These are phyloP conservation scores for Tolypocladium pustulatum DNA, from an alignment of 2,329 filamentous ascomycete species.

Conservation along the genomic window DNA sequence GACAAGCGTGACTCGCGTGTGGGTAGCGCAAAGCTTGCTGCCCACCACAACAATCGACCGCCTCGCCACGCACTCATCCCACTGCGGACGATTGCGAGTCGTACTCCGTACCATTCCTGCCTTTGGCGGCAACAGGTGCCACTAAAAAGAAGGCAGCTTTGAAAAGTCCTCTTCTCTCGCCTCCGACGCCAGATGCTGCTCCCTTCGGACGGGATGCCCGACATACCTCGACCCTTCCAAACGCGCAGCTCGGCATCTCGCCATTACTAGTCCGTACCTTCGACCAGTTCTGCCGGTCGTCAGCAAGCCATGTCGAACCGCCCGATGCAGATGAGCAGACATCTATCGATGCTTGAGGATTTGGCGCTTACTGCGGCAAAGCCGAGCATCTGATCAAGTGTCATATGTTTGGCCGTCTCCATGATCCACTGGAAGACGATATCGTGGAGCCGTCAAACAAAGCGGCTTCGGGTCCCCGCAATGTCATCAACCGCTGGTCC, in stretches of 20 bases:
- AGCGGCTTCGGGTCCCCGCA: neutral
- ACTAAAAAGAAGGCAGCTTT: neutral
- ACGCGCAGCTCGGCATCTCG: neutral
- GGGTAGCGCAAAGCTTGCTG: neutral
- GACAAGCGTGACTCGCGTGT: neutral
- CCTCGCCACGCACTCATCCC: too few relatives aligned
- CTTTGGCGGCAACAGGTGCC: neutral
- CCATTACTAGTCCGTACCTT: neutral
- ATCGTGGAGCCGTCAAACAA: neutral
- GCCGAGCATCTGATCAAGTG: neutral
- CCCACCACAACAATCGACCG: neutral
- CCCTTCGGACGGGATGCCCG: neutral
- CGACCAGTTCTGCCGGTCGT: neutral
- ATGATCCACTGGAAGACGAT: neutral
- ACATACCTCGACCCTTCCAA: neutral
- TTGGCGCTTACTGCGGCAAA: neutral
- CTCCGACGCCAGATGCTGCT: neutral
- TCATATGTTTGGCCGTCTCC: too few relatives aligned
- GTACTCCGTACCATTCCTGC: neutral
- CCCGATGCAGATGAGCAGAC: neutral
- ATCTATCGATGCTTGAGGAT: neutral
- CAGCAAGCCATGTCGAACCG: neutral
- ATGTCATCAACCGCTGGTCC: neutral
- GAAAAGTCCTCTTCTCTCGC: neutral
- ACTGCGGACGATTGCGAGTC: neutral